Percentiles rank a stretch among this genome's conserved stretches.
phyloP scores from a whole-genome alignment of 345 rosid species.

The Sisymbrium irio region DNA sequence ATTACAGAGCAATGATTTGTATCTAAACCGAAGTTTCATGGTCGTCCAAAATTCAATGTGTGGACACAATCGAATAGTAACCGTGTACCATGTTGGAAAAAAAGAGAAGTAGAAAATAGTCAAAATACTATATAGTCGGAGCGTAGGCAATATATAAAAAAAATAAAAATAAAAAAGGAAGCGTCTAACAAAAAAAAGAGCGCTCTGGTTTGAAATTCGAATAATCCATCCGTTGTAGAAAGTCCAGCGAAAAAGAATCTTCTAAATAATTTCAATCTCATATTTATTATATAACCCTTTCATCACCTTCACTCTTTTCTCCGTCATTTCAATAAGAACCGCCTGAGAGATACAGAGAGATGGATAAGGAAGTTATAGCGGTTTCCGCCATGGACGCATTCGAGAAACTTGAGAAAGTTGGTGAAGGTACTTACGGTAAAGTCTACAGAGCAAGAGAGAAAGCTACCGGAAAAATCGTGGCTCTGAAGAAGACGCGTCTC shows the following conservation, averaged over 20 bases:
- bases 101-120: background rate
- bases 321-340: background rate
- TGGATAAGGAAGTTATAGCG: slow-evolving; percentile 43
- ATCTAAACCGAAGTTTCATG: background rate
- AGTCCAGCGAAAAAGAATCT: background rate
- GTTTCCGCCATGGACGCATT: slow-evolving; percentile 84
- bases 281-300: background rate
- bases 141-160: background rate
- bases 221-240: slow-evolving; percentile 22
- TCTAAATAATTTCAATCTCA: background rate
- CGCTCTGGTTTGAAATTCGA: slow-evolving; percentile 33
- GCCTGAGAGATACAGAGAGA: slow-evolving; percentile 25
- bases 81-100: background rate
- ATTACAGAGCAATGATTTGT: background rate
- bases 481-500: slow-evolving; percentile 97
- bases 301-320: background rate
- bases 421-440: slow-evolving; percentile 97
- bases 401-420: slow-evolving; percentile 98
- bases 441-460: slow-evolving; percentile 95
- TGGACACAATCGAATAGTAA: too few species aligned
- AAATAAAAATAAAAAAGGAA: background rate
- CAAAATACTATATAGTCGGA: background rate
- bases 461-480: slow-evolving; percentile 88
- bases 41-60: background rate
- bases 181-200: background rate